These are phyloP conservation scores for Stachybotrys chlorohalonatus DNA, from an alignment of 2,329 filamentous ascomycete genomes.

Conservation along the genomic window DNA sequence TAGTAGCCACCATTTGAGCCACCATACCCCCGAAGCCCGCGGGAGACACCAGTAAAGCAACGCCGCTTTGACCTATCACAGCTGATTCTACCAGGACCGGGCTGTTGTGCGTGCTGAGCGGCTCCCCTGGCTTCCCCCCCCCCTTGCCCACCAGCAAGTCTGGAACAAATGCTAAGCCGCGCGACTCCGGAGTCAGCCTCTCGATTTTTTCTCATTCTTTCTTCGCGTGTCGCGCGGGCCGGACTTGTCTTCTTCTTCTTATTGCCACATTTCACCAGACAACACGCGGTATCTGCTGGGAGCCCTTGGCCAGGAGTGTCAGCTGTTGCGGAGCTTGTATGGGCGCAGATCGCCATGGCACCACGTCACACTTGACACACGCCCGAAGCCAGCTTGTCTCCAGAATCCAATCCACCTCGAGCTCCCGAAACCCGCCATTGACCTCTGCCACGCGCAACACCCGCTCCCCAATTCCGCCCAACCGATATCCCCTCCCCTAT, in stretches of 20 bases:
- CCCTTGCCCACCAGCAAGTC: background rate
- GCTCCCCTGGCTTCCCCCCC: background rate
- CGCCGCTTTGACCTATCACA: background rate
- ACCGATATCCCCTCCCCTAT: background rate
- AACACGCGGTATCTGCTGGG: background rate
- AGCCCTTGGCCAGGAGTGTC: background rate
- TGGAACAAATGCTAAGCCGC: background rate
- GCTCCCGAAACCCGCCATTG: no score
- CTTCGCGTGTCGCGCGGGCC: background rate
- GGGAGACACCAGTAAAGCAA: no score
- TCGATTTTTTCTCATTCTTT: background rate
- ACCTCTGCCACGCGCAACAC: no score
- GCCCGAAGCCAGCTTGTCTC: background rate
- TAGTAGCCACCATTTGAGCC: background rate
- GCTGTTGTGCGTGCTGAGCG: background rate
- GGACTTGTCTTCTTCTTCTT: background rate
- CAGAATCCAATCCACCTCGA: no score
- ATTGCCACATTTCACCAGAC: background rate
- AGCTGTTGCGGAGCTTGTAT: background rate
- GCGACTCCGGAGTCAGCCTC: background rate
- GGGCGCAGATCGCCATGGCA: background rate
- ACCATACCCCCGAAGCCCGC: no score
- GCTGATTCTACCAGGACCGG: background rate
- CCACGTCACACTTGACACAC: background rate
- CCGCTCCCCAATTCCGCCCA: background rate